These are phyloP conservation scores for Coniochaeta ligniaria DNA, from an alignment of 2,329 filamentous ascomycete genomes.

Conservation along the genomic window DNA sequence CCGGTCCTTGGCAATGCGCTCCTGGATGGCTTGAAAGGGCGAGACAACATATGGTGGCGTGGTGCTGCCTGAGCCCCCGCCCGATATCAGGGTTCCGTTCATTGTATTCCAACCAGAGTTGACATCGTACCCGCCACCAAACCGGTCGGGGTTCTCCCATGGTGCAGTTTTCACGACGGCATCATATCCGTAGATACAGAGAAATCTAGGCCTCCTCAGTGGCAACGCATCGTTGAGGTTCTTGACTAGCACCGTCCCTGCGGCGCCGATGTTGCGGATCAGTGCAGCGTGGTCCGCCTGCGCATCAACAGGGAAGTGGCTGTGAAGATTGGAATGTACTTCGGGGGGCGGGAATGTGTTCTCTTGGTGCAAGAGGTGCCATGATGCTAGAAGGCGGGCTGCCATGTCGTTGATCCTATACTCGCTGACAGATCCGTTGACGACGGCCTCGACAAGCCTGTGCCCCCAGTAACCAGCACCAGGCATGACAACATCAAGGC, in stretches of 20 bases:
- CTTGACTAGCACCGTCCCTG: constrained; percentile 17
- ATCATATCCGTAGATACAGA: constrained; percentile 58
- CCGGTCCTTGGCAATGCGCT: constrained; percentile 43
- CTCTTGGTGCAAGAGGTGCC: constrained; percentile 26
- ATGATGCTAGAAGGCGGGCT: constrained; percentile 50
- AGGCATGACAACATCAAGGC: constrained; percentile 67
- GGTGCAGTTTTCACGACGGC: constrained; percentile 38
- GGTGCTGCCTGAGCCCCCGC: constrained; percentile 44
- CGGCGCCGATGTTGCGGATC: constrained; percentile 30
- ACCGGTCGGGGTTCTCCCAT: constrained; percentile 40
- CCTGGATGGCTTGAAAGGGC: constrained; percentile 51
- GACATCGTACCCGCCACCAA: constrained; percentile 30
- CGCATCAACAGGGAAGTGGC: constrained; percentile 13
- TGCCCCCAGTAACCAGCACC: constrained; percentile 48
- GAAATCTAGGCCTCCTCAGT: constrained; percentile 41
- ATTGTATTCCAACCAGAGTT: constrained; percentile 41
- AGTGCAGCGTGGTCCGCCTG: constrained; percentile 15
- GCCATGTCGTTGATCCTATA: constrained; percentile 73
- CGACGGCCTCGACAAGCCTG: constrained; percentile 68
- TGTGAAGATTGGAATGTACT: constrained; percentile 9
- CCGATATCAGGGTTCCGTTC: constrained; percentile 44
- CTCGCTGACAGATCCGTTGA: constrained; percentile 67
- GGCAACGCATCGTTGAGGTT: constrained; percentile 38
- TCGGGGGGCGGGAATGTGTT: constrained; percentile 12
- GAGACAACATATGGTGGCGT: constrained; percentile 37